Base-by-base conservation (phyloP, 768 basidiomycete species). In the Russula griseocarnosa region DNA sequence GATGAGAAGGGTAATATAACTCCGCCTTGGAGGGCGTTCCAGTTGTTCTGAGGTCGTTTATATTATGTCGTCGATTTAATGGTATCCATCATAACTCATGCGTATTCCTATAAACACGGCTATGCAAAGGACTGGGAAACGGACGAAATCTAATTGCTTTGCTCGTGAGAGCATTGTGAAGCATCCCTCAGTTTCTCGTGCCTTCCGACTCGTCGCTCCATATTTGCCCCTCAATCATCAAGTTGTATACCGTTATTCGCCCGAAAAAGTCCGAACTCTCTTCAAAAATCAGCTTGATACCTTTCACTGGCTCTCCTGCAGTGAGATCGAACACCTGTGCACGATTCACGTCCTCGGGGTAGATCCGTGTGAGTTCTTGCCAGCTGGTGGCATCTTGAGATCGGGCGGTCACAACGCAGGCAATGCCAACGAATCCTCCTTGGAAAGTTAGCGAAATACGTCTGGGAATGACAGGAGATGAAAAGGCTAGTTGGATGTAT, bases 231-330 rank as follows among this genome's bases (percentile, higher is more conserved):
- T 67, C 66, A 10, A 67, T 53, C 59, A 60, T 62, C 36, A 91
- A 69, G 70, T 90, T 86, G 70, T 92, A 92, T 47, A 92, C 71
- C 9, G 83, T 89, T 50, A 92, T 80, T 73, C 90, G 81, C 58
- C 91, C 91, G 71, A 92, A 93, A 70, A 92, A 88, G 74, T 92
- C 91, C 22, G 91, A 92, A 72, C 89, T 90, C 71, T 84, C 81
- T 69, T 90, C 86, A 65, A 94, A 93, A 6, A 88, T 76, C 14
- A 94, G 73, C 73, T 82, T 87, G 67, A 93, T 63, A 20, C 78
- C 76, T 61, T 68, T 73, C 18, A 86, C 74, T 11, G 62, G 44
- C 3, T 66, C 63, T 10, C 44, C 60, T 16, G 71, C 46, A 14
- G 61, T 47, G 13, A 92, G 71, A 59, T 84, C 81, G 69, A 94